These are phyloP conservation scores for Gymnopus androsaceus DNA, from an alignment of 1,284 basidiomycete genomes.

Conservation along the genomic window DNA sequence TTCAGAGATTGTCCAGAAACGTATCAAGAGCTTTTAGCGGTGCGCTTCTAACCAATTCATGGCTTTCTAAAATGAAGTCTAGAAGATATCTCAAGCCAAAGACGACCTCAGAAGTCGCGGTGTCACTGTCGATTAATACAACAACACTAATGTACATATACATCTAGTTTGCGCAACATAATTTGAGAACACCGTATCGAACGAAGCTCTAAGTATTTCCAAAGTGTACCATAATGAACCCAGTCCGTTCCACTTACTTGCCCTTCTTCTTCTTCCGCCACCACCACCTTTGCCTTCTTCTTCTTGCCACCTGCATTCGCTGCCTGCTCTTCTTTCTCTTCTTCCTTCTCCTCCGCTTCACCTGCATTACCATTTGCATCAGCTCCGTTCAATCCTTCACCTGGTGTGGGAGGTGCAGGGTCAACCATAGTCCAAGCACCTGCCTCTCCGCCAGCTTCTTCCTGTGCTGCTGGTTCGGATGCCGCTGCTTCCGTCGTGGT, in stretches of 20 bases:
- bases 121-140: constrained; percentile 62
- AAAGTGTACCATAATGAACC: background rate
- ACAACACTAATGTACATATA: background rate
- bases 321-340: constrained; percentile 10
- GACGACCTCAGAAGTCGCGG: constrained; percentile 67
- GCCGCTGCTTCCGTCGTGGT: constrained; percentile 11
- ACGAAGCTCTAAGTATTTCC: background rate
- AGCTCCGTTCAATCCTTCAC: constrained; percentile 19
- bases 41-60: constrained; percentile 32
- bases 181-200: too few species aligned
- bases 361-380: constrained; percentile 18
- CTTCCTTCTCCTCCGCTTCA: constrained; percentile 20
- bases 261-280: constrained; percentile 18
- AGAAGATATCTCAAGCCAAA: constrained; percentile 67
- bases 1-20: constrained; percentile 78
- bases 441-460: too few species aligned
- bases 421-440: too few species aligned
- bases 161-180: background rate
- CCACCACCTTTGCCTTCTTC: constrained; percentile 18
- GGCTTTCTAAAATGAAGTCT: background rate
- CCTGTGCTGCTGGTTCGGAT: constrained; percentile 2
- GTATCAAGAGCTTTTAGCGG: constrained; percentile 66
- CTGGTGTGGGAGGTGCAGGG: constrained; percentile 12
- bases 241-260: background rate
- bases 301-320: constrained; percentile 2